Evolutionary conservation across 2,329 filamentous ascomycete species (phyloP).

Genomic region (Fonsecaea nubica): DNA sequence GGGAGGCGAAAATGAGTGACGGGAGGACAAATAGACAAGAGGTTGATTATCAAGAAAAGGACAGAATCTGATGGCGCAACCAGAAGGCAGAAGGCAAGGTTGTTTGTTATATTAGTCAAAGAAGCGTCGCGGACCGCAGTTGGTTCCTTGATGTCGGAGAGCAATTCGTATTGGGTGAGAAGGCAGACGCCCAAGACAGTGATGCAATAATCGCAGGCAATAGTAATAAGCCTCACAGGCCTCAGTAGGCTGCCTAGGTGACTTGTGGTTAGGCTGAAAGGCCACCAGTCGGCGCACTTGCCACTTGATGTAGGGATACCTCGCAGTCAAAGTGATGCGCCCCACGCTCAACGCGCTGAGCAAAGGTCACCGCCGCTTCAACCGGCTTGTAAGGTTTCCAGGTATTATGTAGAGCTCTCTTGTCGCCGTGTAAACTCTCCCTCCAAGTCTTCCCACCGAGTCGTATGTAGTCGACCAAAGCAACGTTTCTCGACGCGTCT

Average conservation of each 20-base stretch:
- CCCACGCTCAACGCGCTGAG: background rate
- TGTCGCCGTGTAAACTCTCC: background rate
- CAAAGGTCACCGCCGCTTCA: background rate
- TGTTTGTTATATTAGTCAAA: slow-evolving; percentile 31
- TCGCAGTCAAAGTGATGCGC: background rate
- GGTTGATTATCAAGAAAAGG: slow-evolving; percentile 25
- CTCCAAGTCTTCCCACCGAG: background rate
- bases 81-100: slow-evolving; percentile 15
- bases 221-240: background rate
- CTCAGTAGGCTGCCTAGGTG: background rate
- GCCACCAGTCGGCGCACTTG: background rate
- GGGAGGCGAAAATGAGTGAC: slow-evolving; percentile 26
- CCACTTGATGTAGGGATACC: background rate
- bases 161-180: slow-evolving; percentile 2
- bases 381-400: background rate
- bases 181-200: slow-evolving; percentile 13
- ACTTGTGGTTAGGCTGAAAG: background rate
- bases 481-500: slow-evolving; percentile 2
- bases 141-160: slow-evolving; percentile 4
- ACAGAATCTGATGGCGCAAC: slow-evolving; percentile 17
- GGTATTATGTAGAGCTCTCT: background rate
- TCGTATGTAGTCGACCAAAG: background rate
- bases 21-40: slow-evolving; percentile 13
- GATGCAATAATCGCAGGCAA: slow-evolving; percentile 20
- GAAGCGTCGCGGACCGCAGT: slow-evolving; percentile 37